Base-by-base conservation (phyloP, 371 early-diverging fungal species). In the Mucor ambiguus region DNA sequence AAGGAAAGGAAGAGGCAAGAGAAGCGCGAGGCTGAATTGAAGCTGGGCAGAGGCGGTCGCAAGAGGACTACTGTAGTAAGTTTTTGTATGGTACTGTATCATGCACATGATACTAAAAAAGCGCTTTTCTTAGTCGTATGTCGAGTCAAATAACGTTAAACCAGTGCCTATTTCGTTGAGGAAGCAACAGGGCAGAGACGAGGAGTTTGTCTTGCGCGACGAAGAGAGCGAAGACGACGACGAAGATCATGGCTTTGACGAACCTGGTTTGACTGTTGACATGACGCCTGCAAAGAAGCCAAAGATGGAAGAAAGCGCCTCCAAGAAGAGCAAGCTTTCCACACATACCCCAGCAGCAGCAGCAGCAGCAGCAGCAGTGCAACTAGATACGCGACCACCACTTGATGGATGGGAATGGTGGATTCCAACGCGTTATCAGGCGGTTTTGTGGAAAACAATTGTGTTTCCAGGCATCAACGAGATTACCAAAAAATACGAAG, bases 11-110 rank as follows among this genome's bases (percentile, higher is more conserved):
- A 64, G 12, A 61, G 67, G 33, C 66, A 73, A 30, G 67, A 69
- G 41, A 68, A 69, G 11, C 44, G 52, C 22, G 11, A 68, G 4
- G 66, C 67, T 11, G 66, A 49, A 18, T 43, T 56, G 29, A 64
- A 64, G 7, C 54, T 77, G 5, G 84, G 82, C 30, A 63, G 82
- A 61, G 81, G 80, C 26, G 76, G 75, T 22, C 69, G 84, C 32
- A 81, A 76, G 30, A 70, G 84, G 69, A 63, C 72, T 16, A n/a
- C 46, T 24, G 60, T 65, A 18, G 66, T 65, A 65, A 65, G 46
- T 3, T 2, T 9, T 2, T 9, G 18, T 14, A 2, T 2, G 4
- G 7, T 56, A 12, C 2, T 28, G 12, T 7, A 16, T 18, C 5
- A 18, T n/a, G 6, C 20, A 8, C 14, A 14, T 26, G 11, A 26